phyloP scores from a whole-genome alignment of 1,284 basidiomycete genomes.

The Puccinia triticina region DNA sequence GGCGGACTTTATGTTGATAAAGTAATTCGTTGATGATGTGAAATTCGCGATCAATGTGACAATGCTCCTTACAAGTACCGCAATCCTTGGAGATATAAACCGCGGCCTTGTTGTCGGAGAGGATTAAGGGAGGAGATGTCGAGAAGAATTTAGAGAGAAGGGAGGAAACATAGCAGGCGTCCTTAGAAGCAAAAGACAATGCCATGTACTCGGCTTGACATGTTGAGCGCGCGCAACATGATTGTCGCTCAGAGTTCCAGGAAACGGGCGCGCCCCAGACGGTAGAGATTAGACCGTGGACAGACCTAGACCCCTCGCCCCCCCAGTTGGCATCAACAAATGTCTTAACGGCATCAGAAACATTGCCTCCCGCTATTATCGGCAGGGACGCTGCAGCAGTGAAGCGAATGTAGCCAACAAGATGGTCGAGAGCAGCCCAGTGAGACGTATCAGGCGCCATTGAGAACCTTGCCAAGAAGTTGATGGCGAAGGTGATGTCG shows the following conservation, averaged over 20 bases:
- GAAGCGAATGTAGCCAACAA: not conserved
- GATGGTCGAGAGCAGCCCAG: not conserved
- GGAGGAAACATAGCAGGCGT: not conserved
- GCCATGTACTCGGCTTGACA: constrained; percentile 1
- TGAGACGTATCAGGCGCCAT: no score
- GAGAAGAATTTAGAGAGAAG: not conserved
- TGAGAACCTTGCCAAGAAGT: not conserved
- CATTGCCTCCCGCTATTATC: not conserved
- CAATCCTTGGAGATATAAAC: no score
- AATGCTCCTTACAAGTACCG: no score
- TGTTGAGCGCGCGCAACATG: not conserved
- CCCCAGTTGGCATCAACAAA: constrained; percentile 8
- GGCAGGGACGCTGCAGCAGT: not conserved
- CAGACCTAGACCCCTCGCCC: no score
- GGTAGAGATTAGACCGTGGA: no score
- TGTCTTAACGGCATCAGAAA: not conserved
- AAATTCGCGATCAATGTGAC: no score
- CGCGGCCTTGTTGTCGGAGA: no score
- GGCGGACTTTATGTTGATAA: no score
- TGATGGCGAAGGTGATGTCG: not conserved
- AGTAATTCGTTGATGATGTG: no score
- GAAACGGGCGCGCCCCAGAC: no score
- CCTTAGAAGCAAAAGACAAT: not conserved
- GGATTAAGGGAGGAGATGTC: not conserved
- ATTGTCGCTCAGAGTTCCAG: no score